Percentiles rank a stretch among this genome's conserved stretches.
Conservation (phyloP, 2,329 filamentous ascomycete genomes). For the Fusarium burgessii region DNA sequence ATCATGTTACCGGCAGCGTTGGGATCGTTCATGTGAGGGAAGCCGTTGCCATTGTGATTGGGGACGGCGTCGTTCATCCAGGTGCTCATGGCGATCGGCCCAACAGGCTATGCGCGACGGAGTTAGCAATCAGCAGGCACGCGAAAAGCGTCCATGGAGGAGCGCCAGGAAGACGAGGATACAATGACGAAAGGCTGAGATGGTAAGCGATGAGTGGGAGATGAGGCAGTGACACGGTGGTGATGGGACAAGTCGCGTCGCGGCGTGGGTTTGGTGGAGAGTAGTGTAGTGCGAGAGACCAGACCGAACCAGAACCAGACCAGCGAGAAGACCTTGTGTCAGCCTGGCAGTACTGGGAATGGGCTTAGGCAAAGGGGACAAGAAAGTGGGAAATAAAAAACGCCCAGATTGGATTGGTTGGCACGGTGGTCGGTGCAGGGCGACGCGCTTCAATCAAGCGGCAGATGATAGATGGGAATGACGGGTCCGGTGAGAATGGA, state of each 20-base stretch:
- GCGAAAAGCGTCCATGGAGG: constrained; percentile 56
- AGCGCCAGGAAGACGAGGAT: constrained; percentile 48
- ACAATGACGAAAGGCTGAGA: constrained; percentile 52
- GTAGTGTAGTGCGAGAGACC: constrained; percentile 52
- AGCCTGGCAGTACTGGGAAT: constrained; percentile 36
- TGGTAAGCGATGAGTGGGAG: constrained; percentile 50
- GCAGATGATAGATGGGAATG: constrained; percentile 42
- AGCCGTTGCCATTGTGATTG: constrained; percentile 78
- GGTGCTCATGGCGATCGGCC: constrained; percentile 72
- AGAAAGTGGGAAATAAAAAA: constrained; percentile 41
- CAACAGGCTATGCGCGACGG: constrained; percentile 58
- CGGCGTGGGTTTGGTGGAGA: constrained; percentile 57
- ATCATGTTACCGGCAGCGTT: constrained; percentile 70
- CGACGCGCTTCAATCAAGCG: constrained; percentile 41
- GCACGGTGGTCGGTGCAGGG: constrained; percentile 42
- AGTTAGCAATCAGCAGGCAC: constrained; percentile 60
- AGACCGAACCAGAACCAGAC: constrained; percentile 34
- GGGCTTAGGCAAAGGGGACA: constrained; percentile 29
- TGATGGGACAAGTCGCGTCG: constrained; percentile 58
- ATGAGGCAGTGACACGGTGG: constrained; percentile 63
- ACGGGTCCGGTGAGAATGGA: constrained; percentile 37
- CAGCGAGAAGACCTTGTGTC: constrained; percentile 42
- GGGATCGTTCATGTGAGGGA: constrained; percentile 73
- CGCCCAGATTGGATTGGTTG: constrained; percentile 42
- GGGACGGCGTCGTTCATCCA: constrained; percentile 79